phyloP scores from a whole-genome alignment of 1,139 yeast genomes.

The Geotrichum carabidarum region DNA sequence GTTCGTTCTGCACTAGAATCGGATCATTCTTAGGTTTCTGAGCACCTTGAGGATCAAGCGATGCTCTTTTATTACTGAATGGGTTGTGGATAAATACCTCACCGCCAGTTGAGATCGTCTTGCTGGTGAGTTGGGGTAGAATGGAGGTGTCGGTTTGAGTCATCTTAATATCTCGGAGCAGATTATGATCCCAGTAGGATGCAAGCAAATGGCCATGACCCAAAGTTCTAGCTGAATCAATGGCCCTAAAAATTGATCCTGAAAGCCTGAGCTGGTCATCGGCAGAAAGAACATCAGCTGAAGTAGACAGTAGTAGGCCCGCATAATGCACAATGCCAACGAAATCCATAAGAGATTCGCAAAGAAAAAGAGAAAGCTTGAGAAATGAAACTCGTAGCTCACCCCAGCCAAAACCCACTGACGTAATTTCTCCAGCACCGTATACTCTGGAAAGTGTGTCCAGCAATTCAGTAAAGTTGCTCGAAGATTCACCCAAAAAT shows the following conservation, averaged over 20 bases:
- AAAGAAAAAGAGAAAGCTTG: constrained; percentile 50
- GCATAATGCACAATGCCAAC: constrained; percentile 47
- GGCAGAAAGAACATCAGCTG: constrained; percentile 45
- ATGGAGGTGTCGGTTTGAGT: constrained; percentile 19
- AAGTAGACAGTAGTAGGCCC: constrained; percentile 51
- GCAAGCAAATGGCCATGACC: constrained; percentile 34
- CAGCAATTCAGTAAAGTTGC: constrained; percentile 28
- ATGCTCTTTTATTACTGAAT: constrained; percentile 28
- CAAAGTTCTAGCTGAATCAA: constrained; percentile 30
- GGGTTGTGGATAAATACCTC: constrained; percentile 42
- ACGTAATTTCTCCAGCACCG: constrained; percentile 32
- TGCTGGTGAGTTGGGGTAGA: constrained; percentile 14
- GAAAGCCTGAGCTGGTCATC: constrained; percentile 45
- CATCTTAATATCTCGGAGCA: constrained; percentile 48
- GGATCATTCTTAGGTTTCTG: constrained; percentile 9
- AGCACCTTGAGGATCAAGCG: constrained; percentile 4
- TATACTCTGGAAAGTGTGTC: constrained; percentile 33
- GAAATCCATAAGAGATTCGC: constrained; percentile 49
- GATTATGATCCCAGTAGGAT: constrained; percentile 66
- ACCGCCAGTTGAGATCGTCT: constrained; percentile 1
- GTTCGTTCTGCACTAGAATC: constrained; percentile 29
- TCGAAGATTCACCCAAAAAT: constrained; percentile 22
- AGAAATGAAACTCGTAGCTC: constrained; percentile 55
- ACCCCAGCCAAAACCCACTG: constrained; percentile 48
- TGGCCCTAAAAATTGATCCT: constrained; percentile 31